Percentiles rank a stretch among this genome's conserved stretches.
Conservation (phyloP, 1,284 basidiomycete species). For the Boletus chippewaensis region DNA sequence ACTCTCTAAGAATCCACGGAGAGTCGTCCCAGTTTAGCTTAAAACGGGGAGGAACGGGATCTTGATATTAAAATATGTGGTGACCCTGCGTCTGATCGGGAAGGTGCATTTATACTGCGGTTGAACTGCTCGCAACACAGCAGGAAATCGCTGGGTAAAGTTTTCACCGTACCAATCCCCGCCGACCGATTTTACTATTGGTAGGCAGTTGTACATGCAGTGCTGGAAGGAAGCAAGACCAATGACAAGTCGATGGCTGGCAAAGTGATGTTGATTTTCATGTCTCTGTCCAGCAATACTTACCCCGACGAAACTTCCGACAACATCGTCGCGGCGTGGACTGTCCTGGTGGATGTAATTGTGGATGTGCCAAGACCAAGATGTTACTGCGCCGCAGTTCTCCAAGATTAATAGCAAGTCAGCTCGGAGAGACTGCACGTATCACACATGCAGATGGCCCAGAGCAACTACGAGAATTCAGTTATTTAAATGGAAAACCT, state of each 20-base stretch:
- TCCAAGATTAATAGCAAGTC: not conserved
- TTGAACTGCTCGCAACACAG: not conserved
- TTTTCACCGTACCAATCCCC: too few relatives aligned
- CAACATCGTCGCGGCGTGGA: not conserved
- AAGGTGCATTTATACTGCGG: not conserved
- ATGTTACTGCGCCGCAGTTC: not conserved
- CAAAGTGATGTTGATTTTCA: not conserved
- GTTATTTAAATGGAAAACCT: too few relatives aligned
- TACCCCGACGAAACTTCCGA: too few relatives aligned
- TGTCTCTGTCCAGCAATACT: not conserved
- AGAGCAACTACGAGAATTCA: too few relatives aligned
- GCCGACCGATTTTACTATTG: too few relatives aligned
- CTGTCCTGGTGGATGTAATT: not conserved
- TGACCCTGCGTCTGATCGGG: not conserved
- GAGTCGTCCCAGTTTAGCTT: not conserved
- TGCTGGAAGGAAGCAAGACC: too few relatives aligned
- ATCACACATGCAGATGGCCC: too few relatives aligned
- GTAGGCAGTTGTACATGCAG: too few relatives aligned
- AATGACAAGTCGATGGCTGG: too few relatives aligned
- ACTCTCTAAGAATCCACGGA: not conserved
- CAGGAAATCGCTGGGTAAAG: too few relatives aligned
- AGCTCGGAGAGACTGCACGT: too few relatives aligned
- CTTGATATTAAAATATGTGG: not conserved
- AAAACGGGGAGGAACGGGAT: not conserved
- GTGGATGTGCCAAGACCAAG: not conserved